Base-by-base conservation (phyloP, 2,329 filamentous ascomycete genomes). In the Mycogone perniciosa region DNA sequence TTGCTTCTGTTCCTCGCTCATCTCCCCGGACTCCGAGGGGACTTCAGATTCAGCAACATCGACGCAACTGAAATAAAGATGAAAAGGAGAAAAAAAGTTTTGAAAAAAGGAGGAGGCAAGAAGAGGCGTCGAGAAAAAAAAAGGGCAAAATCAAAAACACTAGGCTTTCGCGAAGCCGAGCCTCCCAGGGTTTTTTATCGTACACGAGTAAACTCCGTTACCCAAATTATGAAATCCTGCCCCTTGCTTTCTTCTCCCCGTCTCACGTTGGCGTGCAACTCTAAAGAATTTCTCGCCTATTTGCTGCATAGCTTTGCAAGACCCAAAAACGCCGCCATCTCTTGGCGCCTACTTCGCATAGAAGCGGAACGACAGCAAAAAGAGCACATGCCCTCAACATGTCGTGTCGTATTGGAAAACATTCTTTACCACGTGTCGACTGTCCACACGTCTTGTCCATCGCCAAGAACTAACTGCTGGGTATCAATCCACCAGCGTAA, bases 141-240 rank as follows among this genome's bases (percentile, higher is more conserved):
- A 37, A 30, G 10, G 27, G 31, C 31, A 44, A 26, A 40, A 46
- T 30, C 37, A 51, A 51, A 50, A 42, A 45, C 13, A 46, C 47
- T 26, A 43, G 50, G 46, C 48, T 31, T 27, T n/a, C 50, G 45
- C 31, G 43, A 50, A 50, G 54, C 44, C 35, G 43, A 52, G 49
- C 58, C 57, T 56, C 56, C 55, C 48, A 51, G 49, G 56, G 50
- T 53, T 52, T 57, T 60, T 62, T 63, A 61, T 67, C 60, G 57
- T 67, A 67, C 64, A 67, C 59, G 59, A 63, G 60, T 60, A 64
- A 61, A 59, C 55, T 58, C 59, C 56, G 55, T 64, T 63, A 62
- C 60, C 59, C 60, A 61, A 55, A 67, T 65, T 64, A 65, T 42
- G 46, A 53, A 31, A 50, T 41, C 59, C 50, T 50, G 49, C 51